Evolutionary conservation across 306 rosid species (phyloP).

Genomic region (Ziziphus jujuba): DNA sequence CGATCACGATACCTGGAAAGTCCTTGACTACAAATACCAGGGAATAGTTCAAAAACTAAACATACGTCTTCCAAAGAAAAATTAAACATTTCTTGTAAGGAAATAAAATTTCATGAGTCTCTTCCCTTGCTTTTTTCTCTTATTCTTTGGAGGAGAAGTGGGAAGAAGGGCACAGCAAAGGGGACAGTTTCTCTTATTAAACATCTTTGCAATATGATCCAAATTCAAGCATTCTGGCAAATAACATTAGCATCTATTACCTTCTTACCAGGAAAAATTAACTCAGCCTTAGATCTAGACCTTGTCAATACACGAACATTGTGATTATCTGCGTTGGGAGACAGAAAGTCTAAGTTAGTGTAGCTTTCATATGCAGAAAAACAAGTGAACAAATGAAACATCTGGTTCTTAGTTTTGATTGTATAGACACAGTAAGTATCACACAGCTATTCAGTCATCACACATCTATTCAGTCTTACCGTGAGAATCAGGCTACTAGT

Average conservation of each 20-base stretch:
- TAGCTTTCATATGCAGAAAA: constrained; percentile 8
- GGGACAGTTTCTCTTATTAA: background rate
- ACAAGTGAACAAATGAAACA: constrained; percentile 16
- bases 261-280: constrained; percentile 99
- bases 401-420: constrained; percentile 13
- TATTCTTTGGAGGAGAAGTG: background rate
- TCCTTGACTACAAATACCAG: constrained; percentile 58
- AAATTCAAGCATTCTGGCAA: constrained; percentile 3
- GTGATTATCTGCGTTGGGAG: constrained; percentile 64
- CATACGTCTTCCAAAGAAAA: background rate
- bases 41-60: constrained; percentile 21
- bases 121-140: background rate
- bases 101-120: background rate
- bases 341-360: constrained; percentile 2
- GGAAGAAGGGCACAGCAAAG: background rate
- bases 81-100: background rate
- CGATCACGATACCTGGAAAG: constrained; percentile 81
- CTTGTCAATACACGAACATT: constrained; percentile 78
- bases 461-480: constrained; percentile 11
- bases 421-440: constrained; percentile 7
- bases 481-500: constrained; percentile 22
- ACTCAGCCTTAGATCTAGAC: constrained; percentile 83
- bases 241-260: constrained; percentile 50
- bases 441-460: constrained; percentile 17
- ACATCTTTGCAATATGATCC: constrained; percentile 5